These are phyloP conservation scores for Phytophthora pistaciae DNA, from an alignment of 352 stramenopile genomes.

Conservation along the genomic window DNA sequence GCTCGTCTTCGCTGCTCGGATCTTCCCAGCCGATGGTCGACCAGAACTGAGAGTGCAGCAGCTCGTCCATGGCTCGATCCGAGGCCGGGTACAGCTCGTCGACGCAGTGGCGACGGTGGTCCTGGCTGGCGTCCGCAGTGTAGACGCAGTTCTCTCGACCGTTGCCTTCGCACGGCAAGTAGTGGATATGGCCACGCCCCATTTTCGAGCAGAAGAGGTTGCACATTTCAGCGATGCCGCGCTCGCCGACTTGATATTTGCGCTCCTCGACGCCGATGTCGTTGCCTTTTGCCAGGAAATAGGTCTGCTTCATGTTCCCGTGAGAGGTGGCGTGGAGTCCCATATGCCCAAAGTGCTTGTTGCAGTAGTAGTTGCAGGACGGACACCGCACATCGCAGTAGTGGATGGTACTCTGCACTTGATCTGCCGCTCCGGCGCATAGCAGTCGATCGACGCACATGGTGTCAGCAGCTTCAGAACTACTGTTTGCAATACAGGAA, in stretches of 20 bases:
- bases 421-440: too few relatives aligned
- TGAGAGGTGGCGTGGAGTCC: slow-evolving; percentile 62
- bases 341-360: slow-evolving; percentile 58
- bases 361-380: slow-evolving; percentile 74
- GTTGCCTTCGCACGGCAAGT: slow-evolving; percentile 32
- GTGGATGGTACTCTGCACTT: slow-evolving; percentile 24
- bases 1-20: slow-evolving; percentile 40
- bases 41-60: slow-evolving; percentile 54
- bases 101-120: slow-evolving; percentile 45
- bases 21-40: slow-evolving; percentile 48
- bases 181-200: slow-evolving; percentile 48
- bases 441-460: too few relatives aligned
- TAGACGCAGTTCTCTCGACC: slow-evolving; percentile 36
- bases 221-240: slow-evolving; percentile 52
- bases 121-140: slow-evolving; percentile 10
- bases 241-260: slow-evolving; percentile 46
- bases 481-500: background rate
- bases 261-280: slow-evolving; percentile 59
- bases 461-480: too few relatives aligned
- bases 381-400: slow-evolving; percentile 65
- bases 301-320: slow-evolving; percentile 77
- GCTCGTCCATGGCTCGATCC: slow-evolving; percentile 40
- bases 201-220: slow-evolving; percentile 51
- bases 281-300: slow-evolving; percentile 59
- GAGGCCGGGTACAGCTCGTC: slow-evolving; percentile 32